Evolutionary conservation across 2,329 filamentous ascomycete species (phyloP).

Genomic region (Colletotrichum spaethianum): DNA sequence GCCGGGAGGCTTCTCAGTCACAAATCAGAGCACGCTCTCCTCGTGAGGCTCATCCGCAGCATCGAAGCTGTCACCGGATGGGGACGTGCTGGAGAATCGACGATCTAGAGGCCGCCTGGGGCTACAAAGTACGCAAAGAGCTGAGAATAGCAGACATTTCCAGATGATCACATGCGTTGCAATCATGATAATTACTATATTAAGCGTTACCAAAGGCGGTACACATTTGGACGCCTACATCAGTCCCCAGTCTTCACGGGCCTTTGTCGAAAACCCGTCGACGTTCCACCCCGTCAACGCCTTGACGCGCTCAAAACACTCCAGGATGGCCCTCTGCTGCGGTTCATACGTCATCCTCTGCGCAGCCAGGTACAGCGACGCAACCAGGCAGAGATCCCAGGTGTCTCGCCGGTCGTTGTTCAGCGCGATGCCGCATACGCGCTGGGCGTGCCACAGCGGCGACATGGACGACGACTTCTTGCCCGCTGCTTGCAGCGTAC

Average conservation of each 20-base stretch:
- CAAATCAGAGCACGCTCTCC: conserved; percentile 55
- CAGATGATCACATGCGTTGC: neutral
- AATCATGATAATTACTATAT: neutral
- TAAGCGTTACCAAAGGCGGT: neutral
- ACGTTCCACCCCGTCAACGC: conserved; percentile 59
- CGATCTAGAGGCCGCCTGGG: conserved; percentile 62
- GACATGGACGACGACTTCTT: conserved; percentile 54
- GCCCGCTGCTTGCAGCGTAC: conserved; percentile 53
- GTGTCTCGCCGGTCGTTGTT: conserved; percentile 60
- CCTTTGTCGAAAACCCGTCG: conserved; percentile 44
- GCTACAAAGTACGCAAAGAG: conserved; percentile 50
- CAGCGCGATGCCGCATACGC: conserved; percentile 64
- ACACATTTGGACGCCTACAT: neutral
- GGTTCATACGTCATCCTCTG: conserved; percentile 63
- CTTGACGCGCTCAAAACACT: conserved; percentile 54
- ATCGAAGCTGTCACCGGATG: conserved; percentile 68
- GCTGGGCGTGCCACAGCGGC: conserved; percentile 63
- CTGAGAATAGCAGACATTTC: conserved; percentile 12
- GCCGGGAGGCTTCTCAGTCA: conserved; percentile 69
- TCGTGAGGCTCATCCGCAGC: conserved; percentile 60
- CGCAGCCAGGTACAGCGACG: conserved; percentile 61
- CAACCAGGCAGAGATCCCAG: conserved; percentile 64
- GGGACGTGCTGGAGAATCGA: conserved; percentile 67
- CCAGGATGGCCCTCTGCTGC: conserved; percentile 60
- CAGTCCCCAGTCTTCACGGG: conserved; percentile 47